A percentile compares a stretch with the other conserved stretches of the same genome.
These are phyloP conservation scores for Microthlaspi erraticum DNA, from an alignment of 345 rosid genomes.

Conservation along the genomic window DNA sequence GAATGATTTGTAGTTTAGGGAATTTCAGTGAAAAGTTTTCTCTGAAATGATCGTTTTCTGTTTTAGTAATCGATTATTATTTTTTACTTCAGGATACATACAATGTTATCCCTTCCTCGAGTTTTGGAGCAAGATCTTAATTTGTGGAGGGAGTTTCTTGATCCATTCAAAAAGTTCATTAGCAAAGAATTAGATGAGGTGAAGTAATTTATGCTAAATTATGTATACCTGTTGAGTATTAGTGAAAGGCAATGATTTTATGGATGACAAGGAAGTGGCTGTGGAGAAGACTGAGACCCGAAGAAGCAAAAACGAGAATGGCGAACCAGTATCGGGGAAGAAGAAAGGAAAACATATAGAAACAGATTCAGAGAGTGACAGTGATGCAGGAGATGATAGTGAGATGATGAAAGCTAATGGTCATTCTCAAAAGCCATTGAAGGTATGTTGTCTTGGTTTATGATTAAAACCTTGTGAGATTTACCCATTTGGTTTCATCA, in stretches of 20 bases:
- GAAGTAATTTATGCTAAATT: slow-evolving; percentile 26
- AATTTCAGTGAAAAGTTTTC: not conserved
- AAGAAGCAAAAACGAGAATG: slow-evolving; percentile 59
- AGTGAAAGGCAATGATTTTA: slow-evolving; percentile 32
- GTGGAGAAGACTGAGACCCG: slow-evolving; percentile 51
- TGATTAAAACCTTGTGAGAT: not conserved
- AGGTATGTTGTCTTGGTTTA: slow-evolving; percentile 62
- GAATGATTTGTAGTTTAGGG: not conserved
- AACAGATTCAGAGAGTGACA: slow-evolving; percentile 49
- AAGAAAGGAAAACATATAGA: slow-evolving; percentile 57
- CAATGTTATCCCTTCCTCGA: slow-evolving; percentile 83
- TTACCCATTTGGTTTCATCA: slow-evolving; percentile 49
- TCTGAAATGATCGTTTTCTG: too few species aligned
- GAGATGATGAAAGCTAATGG: slow-evolving; percentile 50
- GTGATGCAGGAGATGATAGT: slow-evolving; percentile 54
- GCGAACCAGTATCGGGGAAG: slow-evolving; percentile 49
- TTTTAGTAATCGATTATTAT: not conserved
- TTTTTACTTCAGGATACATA: slow-evolving; percentile 61
- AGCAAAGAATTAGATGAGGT: slow-evolving; percentile 69
- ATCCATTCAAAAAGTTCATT: slow-evolving; percentile 70
- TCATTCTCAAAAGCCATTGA: slow-evolving; percentile 43
- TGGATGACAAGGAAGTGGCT: slow-evolving; percentile 45
- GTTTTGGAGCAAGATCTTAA: slow-evolving; percentile 85
- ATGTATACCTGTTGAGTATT: not conserved
- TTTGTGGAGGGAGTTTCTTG: slow-evolving; percentile 66